Base-by-base conservation (phyloP, 345 rosid species). In the Arabis hirsuta region DNA sequence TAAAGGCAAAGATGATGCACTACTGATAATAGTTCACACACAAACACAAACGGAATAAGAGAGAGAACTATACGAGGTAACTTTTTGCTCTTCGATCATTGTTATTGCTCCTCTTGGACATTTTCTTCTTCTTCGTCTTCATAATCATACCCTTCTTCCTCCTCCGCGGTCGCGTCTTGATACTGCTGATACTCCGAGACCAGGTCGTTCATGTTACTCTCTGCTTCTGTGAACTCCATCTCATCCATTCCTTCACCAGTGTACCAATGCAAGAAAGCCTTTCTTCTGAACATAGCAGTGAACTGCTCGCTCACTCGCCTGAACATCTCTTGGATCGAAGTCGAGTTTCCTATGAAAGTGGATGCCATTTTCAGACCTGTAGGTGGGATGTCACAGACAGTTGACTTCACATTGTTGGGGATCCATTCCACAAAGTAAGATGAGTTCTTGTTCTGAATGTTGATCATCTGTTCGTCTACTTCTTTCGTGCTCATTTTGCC, bases 201-300 rank as follows among this genome's bases (percentile, higher is more conserved):
- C 34, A 84, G 72, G 79, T 84, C 86, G 9, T 84, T 84, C 88
- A 84, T 84, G 81, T 84, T 84, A 72, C 87, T 81, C 62, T 85
- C 86, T 9, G 86, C 88, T 64, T 85, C 90, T 4, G 87, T 85
- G 62, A 83, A 83, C 71, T 85, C 90, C 90, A 85, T 85, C 74
- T 85, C 90, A 26, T 86, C 90, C 87, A 83, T 86, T 5, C 90
- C 87, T 41, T 86, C 89, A 22, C 85, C 89, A 2, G 89, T 85
- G 70, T 85, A 85, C 89, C 87, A 84, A 42, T 84, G 87, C 80
- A 84, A 73, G 82, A 81, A 84, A 62, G 87, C 85, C 65, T 84
- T 84, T 58, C 85, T 77, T 31, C 85, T 78, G 81, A 84, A 84
- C 87, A 84, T 84, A 39, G 88, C 85, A 1, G 88, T 84, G 66